Evolutionary conservation across 129 eudicot genomes (phyloP), one percentile per base, ranked within the genome.

Genomic region (Erigeron canadensis): DNA sequence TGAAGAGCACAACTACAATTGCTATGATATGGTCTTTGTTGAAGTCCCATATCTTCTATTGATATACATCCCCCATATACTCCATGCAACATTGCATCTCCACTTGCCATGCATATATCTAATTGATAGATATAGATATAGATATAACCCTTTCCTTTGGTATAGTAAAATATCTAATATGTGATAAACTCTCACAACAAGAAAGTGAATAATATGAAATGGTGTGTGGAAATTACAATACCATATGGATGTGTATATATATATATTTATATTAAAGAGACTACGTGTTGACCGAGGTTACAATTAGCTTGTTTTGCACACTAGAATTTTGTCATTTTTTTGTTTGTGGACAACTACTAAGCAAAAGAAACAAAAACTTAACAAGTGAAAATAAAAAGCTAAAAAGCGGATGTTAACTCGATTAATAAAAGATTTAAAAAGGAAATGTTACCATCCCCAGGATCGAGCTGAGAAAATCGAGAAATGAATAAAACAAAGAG

Each of bases 1-100:
- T 88, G 96, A 50, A 88, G 73, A 18, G 88, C 87, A 69, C 96
- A 85, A 9, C 79, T 77, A 67, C 96, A 88, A 45, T 88, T 88
- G 5, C 77, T 74, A 39, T 88, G 96, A 57, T 88, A 88, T 0
- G 96, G 96, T 44, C 96, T 71, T 57, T 77, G 59, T 22, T 45
- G 69, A 47, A 76, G 59, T 10, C 70, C 79, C 78, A 48, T 42
- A 45, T 83, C 84, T 6, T 73, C 63, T 37, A 71, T 72, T 13
- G 85, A 67, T 42, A 88, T 86, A 72, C 82, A 83, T 16, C 85
- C 88, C 9, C 75, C 79, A 2, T 59, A 67, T 62, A 65, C 76
- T 11, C 81, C 67, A 12, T 70, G 84, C 76, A 85, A 63, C 41
- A 72, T 64, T 53, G 80, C 80, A 55, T 76, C 84, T 72, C 79